A percentile compares a stretch with the other conserved stretches of the same genome.
These are phyloP conservation scores for Dothidotthia symphoricarpi DNA, from an alignment of 2,329 filamentous ascomycete genomes.

Conservation along the genomic window DNA sequence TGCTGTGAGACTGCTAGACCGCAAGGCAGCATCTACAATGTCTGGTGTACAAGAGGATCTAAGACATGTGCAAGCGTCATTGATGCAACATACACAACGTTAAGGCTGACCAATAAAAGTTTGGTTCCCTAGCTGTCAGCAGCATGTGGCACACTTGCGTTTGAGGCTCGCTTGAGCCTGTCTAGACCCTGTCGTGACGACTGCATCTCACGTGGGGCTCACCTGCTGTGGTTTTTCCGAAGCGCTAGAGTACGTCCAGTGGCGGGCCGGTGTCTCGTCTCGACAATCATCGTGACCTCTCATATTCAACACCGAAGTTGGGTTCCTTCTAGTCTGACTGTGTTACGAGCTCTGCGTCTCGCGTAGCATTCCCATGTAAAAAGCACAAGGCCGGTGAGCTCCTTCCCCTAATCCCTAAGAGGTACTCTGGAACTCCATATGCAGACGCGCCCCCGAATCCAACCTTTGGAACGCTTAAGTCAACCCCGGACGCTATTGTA, in stretches of 20 bases:
- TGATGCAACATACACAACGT: slow-evolving; percentile 5
- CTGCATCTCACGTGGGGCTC: slow-evolving; percentile 9
- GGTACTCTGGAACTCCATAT: slow-evolving; percentile 22
- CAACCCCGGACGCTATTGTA: slow-evolving; percentile 15
- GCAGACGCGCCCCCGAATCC: slow-evolving; percentile 14
- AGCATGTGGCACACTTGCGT: slow-evolving; percentile 9
- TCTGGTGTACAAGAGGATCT: too few relatives aligned
- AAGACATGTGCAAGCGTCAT: slow-evolving; percentile 5
- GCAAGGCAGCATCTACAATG: too few relatives aligned
- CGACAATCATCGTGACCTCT: not conserved
- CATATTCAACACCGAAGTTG: not conserved
- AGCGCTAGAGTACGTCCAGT: too few relatives aligned
- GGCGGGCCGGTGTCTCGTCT: not conserved
- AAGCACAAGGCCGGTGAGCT: slow-evolving; percentile 4
- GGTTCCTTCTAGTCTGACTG: slow-evolving; percentile 2
- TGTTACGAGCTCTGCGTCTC: slow-evolving; percentile 6
- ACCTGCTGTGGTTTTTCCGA: too few relatives aligned
- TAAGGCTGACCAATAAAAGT: slow-evolving; percentile 3
- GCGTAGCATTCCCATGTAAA: slow-evolving; percentile 11
- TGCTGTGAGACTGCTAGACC: slow-evolving; percentile 2
- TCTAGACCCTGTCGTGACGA: slow-evolving; percentile 10
- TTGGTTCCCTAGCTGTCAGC: slow-evolving; percentile 8
- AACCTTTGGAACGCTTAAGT: slow-evolving; percentile 10
- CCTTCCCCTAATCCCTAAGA: slow-evolving; percentile 7
- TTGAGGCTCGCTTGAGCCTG: slow-evolving; percentile 3